phyloP scores from a whole-genome alignment of 768 basidiomycete species.

The Tylopilus vinaceipallidus region DNA sequence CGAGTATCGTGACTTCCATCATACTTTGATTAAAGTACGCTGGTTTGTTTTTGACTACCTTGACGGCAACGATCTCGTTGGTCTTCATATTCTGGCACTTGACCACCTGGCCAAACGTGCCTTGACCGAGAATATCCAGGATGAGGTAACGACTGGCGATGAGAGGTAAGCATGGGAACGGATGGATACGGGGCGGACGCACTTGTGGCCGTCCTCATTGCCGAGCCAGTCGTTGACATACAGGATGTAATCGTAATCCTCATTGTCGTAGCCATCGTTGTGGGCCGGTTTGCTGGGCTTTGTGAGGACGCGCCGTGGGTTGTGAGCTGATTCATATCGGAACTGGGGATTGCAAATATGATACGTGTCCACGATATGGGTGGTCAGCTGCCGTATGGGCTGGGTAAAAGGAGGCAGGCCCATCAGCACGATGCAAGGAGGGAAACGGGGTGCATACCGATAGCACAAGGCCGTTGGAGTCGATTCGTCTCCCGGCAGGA shows the following conservation, averaged over 20 bases:
- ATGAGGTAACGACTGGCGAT: conserved; percentile 77
- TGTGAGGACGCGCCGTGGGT: conserved; percentile 94
- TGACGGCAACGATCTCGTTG: conserved; percentile 97
- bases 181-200: conserved; percentile 32
- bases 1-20: conserved; percentile 99
- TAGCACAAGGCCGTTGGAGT: conserved; percentile 70
- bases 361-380: conserved; percentile 86
- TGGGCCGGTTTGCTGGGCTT: conserved; percentile 95
- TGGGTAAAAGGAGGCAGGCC: conserved; percentile 17
- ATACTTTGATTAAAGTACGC: conserved; percentile 99
- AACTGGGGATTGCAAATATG: conserved; percentile 93
- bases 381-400: conserved; percentile 73
- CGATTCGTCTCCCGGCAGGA: conserved; percentile 70
- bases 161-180: conserved; percentile 8
- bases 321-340: conserved; percentile 91
- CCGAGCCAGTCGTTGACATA: conserved; percentile 99
- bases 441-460: conserved; percentile 56
- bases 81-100: conserved; percentile 99
- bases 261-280: conserved; percentile 98
- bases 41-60: conserved; percentile 99
- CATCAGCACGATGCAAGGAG: conserved; percentile 10
- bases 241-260: conserved; percentile 98
- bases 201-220: conserved; percentile 94
- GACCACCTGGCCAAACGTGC: conserved; percentile 98
- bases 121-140: conserved; percentile 96